These are phyloP conservation scores for Prunus kanzakura DNA, from an alignment of 306 rosid genomes.

Conservation along the genomic window DNA sequence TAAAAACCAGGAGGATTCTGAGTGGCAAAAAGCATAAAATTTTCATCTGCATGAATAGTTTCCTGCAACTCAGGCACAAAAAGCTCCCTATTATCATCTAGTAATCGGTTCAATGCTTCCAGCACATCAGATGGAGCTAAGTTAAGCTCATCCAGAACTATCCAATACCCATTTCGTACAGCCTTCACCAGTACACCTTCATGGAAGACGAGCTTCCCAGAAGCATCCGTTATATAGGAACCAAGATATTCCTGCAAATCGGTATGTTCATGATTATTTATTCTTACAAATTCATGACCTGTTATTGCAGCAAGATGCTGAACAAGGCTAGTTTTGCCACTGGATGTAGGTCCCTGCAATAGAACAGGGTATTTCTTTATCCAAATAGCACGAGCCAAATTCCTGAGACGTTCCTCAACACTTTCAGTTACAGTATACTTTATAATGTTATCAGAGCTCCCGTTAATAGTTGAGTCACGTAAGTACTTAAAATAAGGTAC, in stretches of 20 bases:
- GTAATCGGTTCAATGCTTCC: constrained; percentile 89
- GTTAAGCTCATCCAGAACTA: constrained; percentile 95
- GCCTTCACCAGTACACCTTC: constrained; percentile 94
- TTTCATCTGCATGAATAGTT: constrained; percentile 64
- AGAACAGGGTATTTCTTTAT: constrained; percentile 79
- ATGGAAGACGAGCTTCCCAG: constrained; percentile 81
- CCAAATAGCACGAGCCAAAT: constrained; percentile 76
- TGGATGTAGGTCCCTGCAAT: constrained; percentile 95
- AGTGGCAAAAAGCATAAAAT: constrained; percentile 96
- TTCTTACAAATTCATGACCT: constrained; percentile 81
- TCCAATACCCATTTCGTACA: constrained; percentile 84
- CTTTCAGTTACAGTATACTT: constrained; percentile 62
- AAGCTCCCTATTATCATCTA: constrained; percentile 95
- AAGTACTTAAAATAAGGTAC: constrained; percentile 30
- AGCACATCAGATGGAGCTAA: constrained; percentile 98
- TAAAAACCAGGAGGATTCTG: constrained; percentile 92
- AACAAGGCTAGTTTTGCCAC: constrained; percentile 97
- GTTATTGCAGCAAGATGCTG: constrained; percentile 76
- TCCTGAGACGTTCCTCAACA: constrained; percentile 70
- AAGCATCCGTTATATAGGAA: constrained; percentile 67
- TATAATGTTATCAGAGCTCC: constrained; percentile 27
- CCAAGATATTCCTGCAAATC: constrained; percentile 97
- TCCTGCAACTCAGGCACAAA: constrained; percentile 84
- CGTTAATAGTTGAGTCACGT: constrained; percentile 36
- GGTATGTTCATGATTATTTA: constrained; percentile 96